A percentile compares a stretch with the other conserved stretches of the same genome.
Conservation (phyloP, 768 basidiomycete genomes). For the Boletellus ananiceps region DNA sequence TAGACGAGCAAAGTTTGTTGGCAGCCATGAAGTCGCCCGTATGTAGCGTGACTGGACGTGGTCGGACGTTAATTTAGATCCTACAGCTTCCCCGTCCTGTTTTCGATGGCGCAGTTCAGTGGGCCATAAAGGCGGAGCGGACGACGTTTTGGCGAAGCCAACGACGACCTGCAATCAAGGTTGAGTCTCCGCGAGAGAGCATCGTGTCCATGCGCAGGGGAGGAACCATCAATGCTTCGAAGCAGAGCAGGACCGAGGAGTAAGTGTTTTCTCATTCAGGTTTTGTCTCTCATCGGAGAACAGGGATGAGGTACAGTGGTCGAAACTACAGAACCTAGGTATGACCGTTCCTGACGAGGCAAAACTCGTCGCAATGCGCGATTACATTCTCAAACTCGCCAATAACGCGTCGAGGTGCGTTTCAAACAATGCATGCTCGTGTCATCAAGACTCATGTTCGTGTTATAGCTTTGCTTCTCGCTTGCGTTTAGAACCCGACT, state of each 20-base stretch:
- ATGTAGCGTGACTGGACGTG: constrained; percentile 23
- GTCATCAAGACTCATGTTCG: constrained; percentile 2
- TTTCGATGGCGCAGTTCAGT: constrained; percentile 79
- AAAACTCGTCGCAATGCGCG: constrained; percentile 84
- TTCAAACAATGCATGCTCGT: not conserved
- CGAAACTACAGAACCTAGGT: constrained; percentile 81
- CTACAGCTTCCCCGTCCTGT: constrained; percentile 59
- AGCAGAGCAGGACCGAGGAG: constrained; percentile 71
- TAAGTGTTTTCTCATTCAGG: constrained; percentile 33
- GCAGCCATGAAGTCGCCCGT: constrained; percentile 77
- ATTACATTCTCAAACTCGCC: constrained; percentile 83
- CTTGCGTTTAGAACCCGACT: constrained; percentile 55
- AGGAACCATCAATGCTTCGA: constrained; percentile 33
- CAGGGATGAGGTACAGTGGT: constrained; percentile 75
- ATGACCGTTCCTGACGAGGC: constrained; percentile 78
- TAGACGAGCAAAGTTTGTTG: constrained; percentile 74
- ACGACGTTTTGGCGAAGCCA: constrained; percentile 73
- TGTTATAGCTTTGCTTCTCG: constrained; percentile 60
- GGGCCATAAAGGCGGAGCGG: constrained; percentile 84
- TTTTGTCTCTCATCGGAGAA: not conserved
- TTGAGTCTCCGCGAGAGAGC: constrained; percentile 69
- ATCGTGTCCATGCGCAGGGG: constrained; percentile 60
- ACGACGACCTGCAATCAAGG: constrained; percentile 42
- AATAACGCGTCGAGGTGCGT: constrained; percentile 70
- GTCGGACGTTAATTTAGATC: not conserved